Percentiles rank a stretch among this genome's conserved stretches.
Conservation (phyloP, 2,329 filamentous ascomycete genomes). For the Fusarium sp. region DNA sequence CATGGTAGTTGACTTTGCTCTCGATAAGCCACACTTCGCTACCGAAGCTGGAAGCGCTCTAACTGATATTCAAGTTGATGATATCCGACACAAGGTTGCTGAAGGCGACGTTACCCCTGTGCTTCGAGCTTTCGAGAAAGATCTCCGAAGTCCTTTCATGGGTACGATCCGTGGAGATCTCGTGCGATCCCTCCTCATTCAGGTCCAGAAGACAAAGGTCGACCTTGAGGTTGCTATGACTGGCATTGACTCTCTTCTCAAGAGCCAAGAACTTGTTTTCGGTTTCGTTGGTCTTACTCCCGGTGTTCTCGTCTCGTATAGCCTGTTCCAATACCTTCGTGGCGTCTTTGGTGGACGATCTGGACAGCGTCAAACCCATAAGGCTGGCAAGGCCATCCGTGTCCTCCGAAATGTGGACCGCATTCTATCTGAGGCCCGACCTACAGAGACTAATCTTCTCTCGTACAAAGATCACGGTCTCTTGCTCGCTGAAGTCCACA, state of each 20-base stretch:
- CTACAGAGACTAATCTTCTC: constrained; percentile 77
- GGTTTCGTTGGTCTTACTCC: constrained; percentile 96
- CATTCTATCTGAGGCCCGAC: constrained; percentile 74
- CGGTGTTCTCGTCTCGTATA: constrained; percentile 86
- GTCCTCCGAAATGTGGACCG: constrained; percentile 90
- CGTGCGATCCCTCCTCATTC: constrained; percentile 89
- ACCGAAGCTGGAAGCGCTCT: constrained; percentile 61
- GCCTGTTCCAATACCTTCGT: constrained; percentile 76
- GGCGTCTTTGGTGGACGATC: constrained; percentile 75
- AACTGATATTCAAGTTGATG: constrained; percentile 75
- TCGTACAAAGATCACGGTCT: constrained; percentile 94
- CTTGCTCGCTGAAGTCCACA: constrained; percentile 88
- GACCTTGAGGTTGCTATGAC: constrained; percentile 96
- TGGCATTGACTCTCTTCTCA: constrained; percentile 92
- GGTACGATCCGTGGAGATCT: constrained; percentile 89
- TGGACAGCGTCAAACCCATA: constrained; percentile 72
- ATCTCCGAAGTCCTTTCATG: constrained; percentile 82
- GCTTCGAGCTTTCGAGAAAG: constrained; percentile 88
- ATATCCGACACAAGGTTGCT: constrained; percentile 81
- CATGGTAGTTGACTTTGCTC: constrained; percentile 97
- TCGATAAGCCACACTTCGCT: constrained; percentile 77
- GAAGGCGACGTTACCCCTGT: constrained; percentile 95
- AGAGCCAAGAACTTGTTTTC: constrained; percentile 96
- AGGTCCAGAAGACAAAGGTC: constrained; percentile 98
- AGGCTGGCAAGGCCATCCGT: constrained; percentile 77